Conservation (phyloP, 768 basidiomycete species). For the Xerocomellus amylosporus region DNA sequence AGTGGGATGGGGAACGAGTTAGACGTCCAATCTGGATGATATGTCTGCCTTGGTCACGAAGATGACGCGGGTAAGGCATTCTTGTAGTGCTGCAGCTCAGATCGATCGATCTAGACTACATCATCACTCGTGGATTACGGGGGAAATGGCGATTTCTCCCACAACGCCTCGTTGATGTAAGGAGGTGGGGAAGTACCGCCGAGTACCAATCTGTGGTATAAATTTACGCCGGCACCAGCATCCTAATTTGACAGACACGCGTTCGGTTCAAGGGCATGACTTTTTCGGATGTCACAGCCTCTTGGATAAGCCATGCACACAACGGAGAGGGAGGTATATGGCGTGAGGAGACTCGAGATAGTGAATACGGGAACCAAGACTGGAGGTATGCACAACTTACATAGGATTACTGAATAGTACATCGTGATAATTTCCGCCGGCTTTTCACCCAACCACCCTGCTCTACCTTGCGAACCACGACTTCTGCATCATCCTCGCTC, state of each 20-base stretch:
- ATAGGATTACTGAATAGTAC: constrained; percentile 19
- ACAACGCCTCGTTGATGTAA: constrained; percentile 18
- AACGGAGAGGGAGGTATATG: background rate
- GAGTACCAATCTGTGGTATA: constrained; percentile 1
- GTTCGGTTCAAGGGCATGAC: background rate
- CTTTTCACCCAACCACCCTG: background rate
- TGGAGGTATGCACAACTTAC: constrained; percentile 6
- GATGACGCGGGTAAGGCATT: background rate
- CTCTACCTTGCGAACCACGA: constrained; percentile 18
- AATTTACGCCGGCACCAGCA: background rate
- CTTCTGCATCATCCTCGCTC: constrained; percentile 20
- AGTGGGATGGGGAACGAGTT: background rate
- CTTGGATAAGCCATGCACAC: background rate
- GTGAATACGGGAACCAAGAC: constrained; percentile 1
- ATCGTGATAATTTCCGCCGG: constrained; percentile 5
- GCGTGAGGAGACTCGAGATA: too few species aligned
- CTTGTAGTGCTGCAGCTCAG: background rate
- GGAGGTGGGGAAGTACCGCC: constrained; percentile 1
- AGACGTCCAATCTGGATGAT: constrained; percentile 5
- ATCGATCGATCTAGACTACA: constrained; percentile 13
- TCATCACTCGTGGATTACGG: background rate
- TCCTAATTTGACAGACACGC: background rate
- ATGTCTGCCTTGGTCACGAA: constrained; percentile 1
- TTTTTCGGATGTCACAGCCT: background rate
- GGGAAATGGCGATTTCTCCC: background rate